Evolutionary conservation across 2,329 filamentous ascomycete genomes (phyloP).

Genomic region (Allantophomopsis lycopodina): DNA sequence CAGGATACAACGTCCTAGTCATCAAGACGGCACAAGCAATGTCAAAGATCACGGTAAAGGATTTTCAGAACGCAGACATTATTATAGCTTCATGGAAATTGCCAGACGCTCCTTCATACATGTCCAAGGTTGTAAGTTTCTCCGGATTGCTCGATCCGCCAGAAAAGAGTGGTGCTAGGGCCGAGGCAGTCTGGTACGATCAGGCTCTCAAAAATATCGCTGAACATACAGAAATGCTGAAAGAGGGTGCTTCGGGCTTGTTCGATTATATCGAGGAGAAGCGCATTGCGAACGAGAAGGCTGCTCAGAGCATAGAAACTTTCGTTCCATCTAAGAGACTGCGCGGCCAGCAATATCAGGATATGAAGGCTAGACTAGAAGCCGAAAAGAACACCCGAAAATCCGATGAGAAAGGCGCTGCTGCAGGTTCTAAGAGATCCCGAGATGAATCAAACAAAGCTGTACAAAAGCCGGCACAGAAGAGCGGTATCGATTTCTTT

Average conservation of each 20-base stretch:
- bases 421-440: neutral
- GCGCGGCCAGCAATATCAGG: slow-evolving; percentile 19
- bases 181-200: slow-evolving; percentile 35
- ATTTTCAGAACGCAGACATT: slow-evolving; percentile 34
- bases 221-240: slow-evolving; percentile 16
- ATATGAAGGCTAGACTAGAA: slow-evolving; percentile 1
- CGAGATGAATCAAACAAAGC: neutral
- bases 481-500: neutral
- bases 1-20: slow-evolving; percentile 29
- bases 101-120: slow-evolving; percentile 31
- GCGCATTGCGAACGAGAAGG: slow-evolving; percentile 13
- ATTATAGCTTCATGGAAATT: slow-evolving; percentile 39
- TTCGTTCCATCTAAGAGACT: slow-evolving; percentile 22
- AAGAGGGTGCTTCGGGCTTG: slow-evolving; percentile 3
- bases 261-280: slow-evolving; percentile 18
- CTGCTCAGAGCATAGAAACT: slow-evolving; percentile 20
- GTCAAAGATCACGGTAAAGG: slow-evolving; percentile 22
- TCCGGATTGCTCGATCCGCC: slow-evolving; percentile 21
- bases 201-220: slow-evolving; percentile 26
- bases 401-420: neutral
- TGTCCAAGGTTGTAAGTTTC: slow-evolving; percentile 32
- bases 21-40: slow-evolving; percentile 26
- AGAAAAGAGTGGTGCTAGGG: slow-evolving; percentile 24
- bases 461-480: slow-evolving; percentile 1
- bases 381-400: neutral